These are phyloP conservation scores for Dendryphion nanum DNA, from an alignment of 2,329 filamentous ascomycete genomes.

Conservation along the genomic window DNA sequence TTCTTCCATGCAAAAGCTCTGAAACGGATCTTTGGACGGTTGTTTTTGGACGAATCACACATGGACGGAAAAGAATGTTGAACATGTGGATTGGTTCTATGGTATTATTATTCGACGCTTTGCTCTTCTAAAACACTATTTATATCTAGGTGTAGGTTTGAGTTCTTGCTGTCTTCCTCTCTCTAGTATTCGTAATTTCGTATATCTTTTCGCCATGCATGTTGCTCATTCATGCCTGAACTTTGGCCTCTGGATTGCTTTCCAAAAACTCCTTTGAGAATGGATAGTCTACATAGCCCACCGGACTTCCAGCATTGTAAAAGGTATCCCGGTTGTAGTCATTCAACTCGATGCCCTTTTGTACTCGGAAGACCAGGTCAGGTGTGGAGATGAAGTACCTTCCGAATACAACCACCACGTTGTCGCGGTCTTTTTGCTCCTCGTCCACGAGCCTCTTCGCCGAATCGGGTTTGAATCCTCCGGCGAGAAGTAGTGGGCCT, in stretches of 20 bases:
- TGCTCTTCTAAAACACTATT: too few relatives aligned
- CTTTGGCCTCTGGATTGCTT: not conserved
- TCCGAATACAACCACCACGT: constrained; percentile 50
- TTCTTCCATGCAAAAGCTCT: too few relatives aligned
- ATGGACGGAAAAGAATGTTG: too few relatives aligned
- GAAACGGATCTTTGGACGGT: too few relatives aligned
- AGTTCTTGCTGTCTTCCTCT: too few relatives aligned
- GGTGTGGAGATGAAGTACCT: constrained; percentile 51
- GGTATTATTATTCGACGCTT: too few relatives aligned
- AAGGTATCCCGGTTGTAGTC: constrained; percentile 48
- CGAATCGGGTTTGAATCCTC: constrained; percentile 42
- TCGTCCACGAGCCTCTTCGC: constrained; percentile 38
- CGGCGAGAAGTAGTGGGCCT: constrained; percentile 40
- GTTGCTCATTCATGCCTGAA: not conserved
- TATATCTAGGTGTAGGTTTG: too few relatives aligned
- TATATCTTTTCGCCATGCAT: too few relatives aligned
- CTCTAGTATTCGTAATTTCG: too few relatives aligned
- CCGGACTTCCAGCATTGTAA: constrained; percentile 37
- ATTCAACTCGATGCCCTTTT: constrained; percentile 44
- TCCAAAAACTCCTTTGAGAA: constrained; percentile 35
- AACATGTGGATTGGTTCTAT: too few relatives aligned
- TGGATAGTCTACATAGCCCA: constrained; percentile 45
- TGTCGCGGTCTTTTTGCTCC: constrained; percentile 38
- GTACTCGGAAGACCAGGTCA: constrained; percentile 48
- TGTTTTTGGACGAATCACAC: too few relatives aligned